phyloP scores from a whole-genome alignment of 1,284 basidiomycete genomes.

The Pisolithus thermaeus region DNA sequence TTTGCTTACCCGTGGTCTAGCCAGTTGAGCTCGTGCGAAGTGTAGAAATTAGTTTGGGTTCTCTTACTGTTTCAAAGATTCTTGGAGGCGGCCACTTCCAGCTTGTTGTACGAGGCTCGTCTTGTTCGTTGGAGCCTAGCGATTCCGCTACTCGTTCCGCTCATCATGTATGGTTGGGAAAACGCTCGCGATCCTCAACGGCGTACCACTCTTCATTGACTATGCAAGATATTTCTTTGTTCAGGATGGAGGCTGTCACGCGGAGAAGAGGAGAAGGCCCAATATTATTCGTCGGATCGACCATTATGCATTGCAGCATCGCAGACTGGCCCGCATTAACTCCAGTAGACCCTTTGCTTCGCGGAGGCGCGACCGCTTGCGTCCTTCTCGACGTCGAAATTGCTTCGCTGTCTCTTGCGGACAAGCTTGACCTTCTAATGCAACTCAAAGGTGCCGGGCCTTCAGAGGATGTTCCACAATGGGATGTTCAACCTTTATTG shows the following conservation, averaged over 20 bases:
- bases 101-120: conserved; percentile 36
- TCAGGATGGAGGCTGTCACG: conserved; percentile 14
- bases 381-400: conserved; percentile 47
- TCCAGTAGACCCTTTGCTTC: conserved; percentile 33
- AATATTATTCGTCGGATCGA: conserved; percentile 39
- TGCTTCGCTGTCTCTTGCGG: conserved; percentile 42
- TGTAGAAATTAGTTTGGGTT: conserved; percentile 17
- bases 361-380: conserved; percentile 55
- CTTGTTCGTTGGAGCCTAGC: conserved; percentile 40
- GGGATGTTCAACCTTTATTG: conserved; percentile 17
- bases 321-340: conserved; percentile 52
- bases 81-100: conserved; percentile 36
- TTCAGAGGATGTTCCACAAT: conserved; percentile 14
- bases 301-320: conserved; percentile 41
- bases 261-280: conserved; percentile 20
- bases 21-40: conserved; percentile 16
- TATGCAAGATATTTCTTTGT: conserved; percentile 32
- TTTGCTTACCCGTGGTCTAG: conserved; percentile 11
- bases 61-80: conserved; percentile 20
- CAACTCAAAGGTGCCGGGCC: conserved; percentile 26
- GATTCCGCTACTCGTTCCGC: conserved; percentile 38
- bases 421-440: conserved; percentile 46
- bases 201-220: conserved; percentile 42
- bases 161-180: conserved; percentile 52
- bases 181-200: conserved; percentile 27